Base-by-base conservation (phyloP, 257 asterid species). In the Lycium barbarum region DNA sequence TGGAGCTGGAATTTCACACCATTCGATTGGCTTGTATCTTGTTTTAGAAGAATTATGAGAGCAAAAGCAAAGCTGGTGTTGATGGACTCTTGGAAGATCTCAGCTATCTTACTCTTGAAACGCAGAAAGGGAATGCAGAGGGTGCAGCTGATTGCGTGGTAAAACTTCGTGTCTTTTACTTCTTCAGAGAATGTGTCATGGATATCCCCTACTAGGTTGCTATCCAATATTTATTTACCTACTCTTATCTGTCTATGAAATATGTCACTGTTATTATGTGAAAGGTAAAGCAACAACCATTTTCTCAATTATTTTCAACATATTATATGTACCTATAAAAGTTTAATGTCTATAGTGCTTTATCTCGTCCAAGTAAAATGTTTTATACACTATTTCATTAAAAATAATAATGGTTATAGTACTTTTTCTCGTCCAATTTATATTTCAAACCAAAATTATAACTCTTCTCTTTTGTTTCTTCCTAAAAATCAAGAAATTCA, bases 31-130 rank as follows among this genome's bases (percentile, higher is more conserved):
- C 47, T 76, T 76, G 45, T 78, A 15, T 78, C n/a, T 53, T 26
- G 13, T 7, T 78, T 26, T 53, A 78, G 82, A 33, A 33, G 26
- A 78, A 53, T 13, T 51, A 65, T 1, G 33, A 14, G 65, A 53
- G 65, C 33, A 78, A 78, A 78, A 14, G 65, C 33, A 78, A 78
- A 78, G 33, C 22, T 54, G 33, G 65, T 53, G 65, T 54, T 78
- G 65, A 26, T 53, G 82, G 65, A 53, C 82, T 78, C 10, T 78
- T 78, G 65, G 49, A 53, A 53, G 82, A 26, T 78, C 65, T 78
- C 49, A 53, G 65, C 65, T 8, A 2, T 78, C 22, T 53, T 14
- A 53, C 47, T 78, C 82, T 53, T 15, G 82, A 78, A 51, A 53
- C 49, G 14, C 65, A 22, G 5, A 78, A 53, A 78, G 43, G 36